Conservation (phyloP, 805 yeast species). For the Ogataea pilisensis region DNA sequence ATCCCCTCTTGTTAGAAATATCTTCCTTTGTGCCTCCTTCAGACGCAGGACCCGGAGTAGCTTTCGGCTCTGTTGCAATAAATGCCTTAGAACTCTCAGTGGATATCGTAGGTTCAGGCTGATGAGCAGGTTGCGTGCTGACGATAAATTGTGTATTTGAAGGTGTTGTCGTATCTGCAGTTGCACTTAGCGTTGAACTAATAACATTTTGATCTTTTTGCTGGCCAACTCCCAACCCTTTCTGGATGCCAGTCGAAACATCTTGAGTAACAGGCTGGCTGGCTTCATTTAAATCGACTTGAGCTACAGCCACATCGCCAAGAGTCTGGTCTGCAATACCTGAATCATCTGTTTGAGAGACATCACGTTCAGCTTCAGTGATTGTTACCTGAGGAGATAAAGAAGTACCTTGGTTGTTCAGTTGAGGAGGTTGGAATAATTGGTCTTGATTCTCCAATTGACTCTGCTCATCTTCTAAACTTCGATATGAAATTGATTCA, state of each 20-base stretch:
- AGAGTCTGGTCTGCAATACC: background rate
- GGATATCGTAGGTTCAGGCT: slow-evolving; percentile 6
- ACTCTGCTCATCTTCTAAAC: background rate
- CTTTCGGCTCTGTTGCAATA: slow-evolving; percentile 9
- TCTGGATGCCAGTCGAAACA: no score
- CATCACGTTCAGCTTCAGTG: slow-evolving; percentile 10
- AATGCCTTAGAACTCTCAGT: slow-evolving; percentile 4
- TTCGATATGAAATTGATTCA: slow-evolving; percentile 4
- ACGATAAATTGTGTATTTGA: background rate
- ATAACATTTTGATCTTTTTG: background rate
- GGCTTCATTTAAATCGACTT: background rate
- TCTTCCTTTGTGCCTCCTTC: slow-evolving; percentile 1
- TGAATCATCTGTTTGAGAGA: background rate
- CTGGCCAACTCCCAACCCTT: no score
- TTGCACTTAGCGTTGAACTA: background rate
- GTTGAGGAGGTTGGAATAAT: background rate
- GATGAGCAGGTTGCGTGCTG: slow-evolving; percentile 9
- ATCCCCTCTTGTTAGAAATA: slow-evolving; percentile 15
- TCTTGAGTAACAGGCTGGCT: no score
- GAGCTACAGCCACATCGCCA: background rate
- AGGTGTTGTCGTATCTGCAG: background rate
- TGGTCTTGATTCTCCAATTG: background rate
- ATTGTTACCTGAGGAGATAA: slow-evolving; percentile 24
- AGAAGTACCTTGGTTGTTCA: background rate
- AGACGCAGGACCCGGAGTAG: background rate